Percentiles rank a stretch among this genome's conserved stretches.
Evolutionary conservation across 805 yeast species (phyloP).

Genomic region (Teunomyces pallodes): DNA sequence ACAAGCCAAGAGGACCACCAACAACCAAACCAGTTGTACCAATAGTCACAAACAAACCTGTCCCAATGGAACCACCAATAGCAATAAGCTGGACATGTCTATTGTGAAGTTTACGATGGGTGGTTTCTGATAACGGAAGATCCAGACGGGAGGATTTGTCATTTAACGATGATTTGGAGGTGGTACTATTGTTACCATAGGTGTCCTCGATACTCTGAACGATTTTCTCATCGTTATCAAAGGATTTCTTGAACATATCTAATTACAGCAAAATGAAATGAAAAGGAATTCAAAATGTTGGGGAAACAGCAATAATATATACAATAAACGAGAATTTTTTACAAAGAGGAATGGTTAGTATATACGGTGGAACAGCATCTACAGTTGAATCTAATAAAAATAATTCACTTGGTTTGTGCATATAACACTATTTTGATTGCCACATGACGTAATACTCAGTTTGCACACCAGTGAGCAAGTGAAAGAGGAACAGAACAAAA

Average conservation of each 20-base stretch:
- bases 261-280: background rate
- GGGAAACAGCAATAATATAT: background rate
- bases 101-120: slow-evolving; percentile 49
- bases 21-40: slow-evolving; percentile 26
- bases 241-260: background rate
- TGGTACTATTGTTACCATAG: slow-evolving; percentile 1
- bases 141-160: slow-evolving; percentile 1
- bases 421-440: background rate
- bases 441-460: background rate
- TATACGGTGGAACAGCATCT: background rate
- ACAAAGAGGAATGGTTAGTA: background rate
- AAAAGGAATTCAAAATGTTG: background rate
- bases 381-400: background rate
- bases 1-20: slow-evolving; percentile 37
- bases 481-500: background rate
- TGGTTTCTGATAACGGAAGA: slow-evolving; percentile 11
- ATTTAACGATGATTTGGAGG: slow-evolving; percentile 4
- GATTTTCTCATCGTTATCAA: background rate
- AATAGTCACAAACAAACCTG: slow-evolving; percentile 36
- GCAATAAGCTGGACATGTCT: slow-evolving; percentile 79
- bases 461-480: background rate
- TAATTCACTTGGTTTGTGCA: background rate
- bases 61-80: slow-evolving; percentile 56
- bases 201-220: slow-evolving; percentile 1
- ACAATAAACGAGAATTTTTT: background rate